These are phyloP conservation scores for Alternaria novae-zelandiae DNA, from an alignment of 2,329 filamentous ascomycete species.

Conservation along the genomic window DNA sequence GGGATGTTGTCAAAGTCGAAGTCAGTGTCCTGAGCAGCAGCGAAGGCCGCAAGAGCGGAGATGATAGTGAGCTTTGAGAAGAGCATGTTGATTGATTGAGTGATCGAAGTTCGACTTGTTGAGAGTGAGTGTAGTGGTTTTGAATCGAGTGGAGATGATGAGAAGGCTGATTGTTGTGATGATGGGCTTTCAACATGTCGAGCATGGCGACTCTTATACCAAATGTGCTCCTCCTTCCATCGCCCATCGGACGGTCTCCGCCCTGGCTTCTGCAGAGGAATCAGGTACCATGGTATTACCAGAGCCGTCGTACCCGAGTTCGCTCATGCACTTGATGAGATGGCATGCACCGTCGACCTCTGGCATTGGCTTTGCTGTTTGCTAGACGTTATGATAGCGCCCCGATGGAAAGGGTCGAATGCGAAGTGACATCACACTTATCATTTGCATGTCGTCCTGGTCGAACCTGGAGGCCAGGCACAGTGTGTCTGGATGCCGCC, in stretches of 20 bases:
- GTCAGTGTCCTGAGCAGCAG: slow-evolving; percentile 27
- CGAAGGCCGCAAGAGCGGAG: slow-evolving; percentile 27
- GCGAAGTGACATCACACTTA: neutral
- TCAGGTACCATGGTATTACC: neutral
- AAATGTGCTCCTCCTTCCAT: neutral
- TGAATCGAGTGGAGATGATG: neutral
- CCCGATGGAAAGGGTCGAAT: neutral
- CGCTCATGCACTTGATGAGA: neutral
- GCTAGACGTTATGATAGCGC: neutral
- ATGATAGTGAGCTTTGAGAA: slow-evolving; percentile 33
- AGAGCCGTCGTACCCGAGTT: neutral
- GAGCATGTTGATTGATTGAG: slow-evolving; percentile 22
- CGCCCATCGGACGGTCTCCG: neutral
- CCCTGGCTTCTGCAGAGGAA: neutral
- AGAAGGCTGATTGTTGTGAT: neutral
- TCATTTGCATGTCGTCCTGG: neutral
- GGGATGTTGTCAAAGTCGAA: slow-evolving; percentile 41
- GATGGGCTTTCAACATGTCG: neutral
- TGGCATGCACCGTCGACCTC: neutral
- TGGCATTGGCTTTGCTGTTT: neutral
- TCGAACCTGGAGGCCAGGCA: neutral
- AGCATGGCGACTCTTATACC: slow-evolving; percentile 1
- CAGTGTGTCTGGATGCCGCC: neutral
- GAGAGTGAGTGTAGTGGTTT: neutral
- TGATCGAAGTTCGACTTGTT: neutral